Evolutionary conservation across 2,329 filamentous ascomycete genomes (phyloP).

Genomic region (Aspergillus glaucus): DNA sequence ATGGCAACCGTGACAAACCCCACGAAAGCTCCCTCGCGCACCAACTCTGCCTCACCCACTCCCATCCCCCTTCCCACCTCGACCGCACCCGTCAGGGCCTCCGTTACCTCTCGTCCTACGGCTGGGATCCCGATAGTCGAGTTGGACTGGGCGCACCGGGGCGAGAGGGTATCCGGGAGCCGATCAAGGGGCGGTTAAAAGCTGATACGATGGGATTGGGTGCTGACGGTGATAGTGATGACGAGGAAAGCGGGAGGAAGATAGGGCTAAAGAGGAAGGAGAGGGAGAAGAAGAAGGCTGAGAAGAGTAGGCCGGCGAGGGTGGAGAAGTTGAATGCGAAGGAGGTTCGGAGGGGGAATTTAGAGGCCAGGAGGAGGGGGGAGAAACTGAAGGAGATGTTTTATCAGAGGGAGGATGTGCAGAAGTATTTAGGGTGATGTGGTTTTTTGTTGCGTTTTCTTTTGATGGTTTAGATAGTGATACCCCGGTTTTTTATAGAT

Average conservation of each 20-base stretch:
- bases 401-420: slow-evolving; percentile 67
- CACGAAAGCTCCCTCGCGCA: slow-evolving; percentile 50
- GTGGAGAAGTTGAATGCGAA: slow-evolving; percentile 60
- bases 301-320: slow-evolving; percentile 30
- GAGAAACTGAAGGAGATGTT: slow-evolving; percentile 64
- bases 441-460: neutral
- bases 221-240: slow-evolving; percentile 31
- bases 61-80: slow-evolving; percentile 52
- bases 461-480: neutral
- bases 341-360: slow-evolving; percentile 56
- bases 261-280: slow-evolving; percentile 23
- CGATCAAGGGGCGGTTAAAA: slow-evolving; percentile 67
- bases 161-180: slow-evolving; percentile 64
- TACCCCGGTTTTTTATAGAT: neutral
- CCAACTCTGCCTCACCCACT: slow-evolving; percentile 51
- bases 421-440: slow-evolving; percentile 58
- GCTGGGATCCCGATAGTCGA: slow-evolving; percentile 57
- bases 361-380: slow-evolving; percentile 56
- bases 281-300: slow-evolving; percentile 14
- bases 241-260: slow-evolving; percentile 17
- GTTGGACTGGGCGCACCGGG: slow-evolving; percentile 64
- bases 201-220: slow-evolving; percentile 71
- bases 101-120: slow-evolving; percentile 51
- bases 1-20: slow-evolving; percentile 4
- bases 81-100: slow-evolving; percentile 52